Conservation (phyloP, 768 basidiomycete species). For the Kockovaella imperatae region DNA sequence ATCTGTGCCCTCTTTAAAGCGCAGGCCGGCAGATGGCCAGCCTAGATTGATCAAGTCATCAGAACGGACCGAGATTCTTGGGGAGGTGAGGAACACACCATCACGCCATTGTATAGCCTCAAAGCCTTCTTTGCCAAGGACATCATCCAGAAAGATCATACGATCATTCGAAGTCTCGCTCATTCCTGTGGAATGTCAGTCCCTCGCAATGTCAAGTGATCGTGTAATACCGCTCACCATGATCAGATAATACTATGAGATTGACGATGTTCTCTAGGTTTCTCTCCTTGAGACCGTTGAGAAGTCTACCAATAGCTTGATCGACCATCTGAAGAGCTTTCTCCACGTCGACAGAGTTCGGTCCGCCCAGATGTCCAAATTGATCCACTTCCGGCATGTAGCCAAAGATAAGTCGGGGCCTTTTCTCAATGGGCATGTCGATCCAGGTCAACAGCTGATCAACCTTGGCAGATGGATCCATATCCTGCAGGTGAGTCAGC, state of each 20-base stretch:
- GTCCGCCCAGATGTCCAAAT: constrained; percentile 15
- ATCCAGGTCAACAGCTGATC: constrained; percentile 75
- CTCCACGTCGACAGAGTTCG: constrained; percentile 44
- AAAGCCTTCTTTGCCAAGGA: constrained; percentile 61
- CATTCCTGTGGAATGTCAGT: constrained; percentile 77
- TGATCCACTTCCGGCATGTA: constrained; percentile 22
- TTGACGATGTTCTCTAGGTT: constrained; percentile 79
- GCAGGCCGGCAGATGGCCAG: constrained; percentile 82
- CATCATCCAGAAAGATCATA: constrained; percentile 70
- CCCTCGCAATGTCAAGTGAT: background rate
- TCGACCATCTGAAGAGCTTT: constrained; percentile 63
- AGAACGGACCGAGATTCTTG: background rate
- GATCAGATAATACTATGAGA: constrained; percentile 63
- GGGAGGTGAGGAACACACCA: constrained; percentile 42
- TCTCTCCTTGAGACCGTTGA: constrained; percentile 56
- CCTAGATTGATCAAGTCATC: constrained; percentile 46
- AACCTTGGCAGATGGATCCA: constrained; percentile 58
- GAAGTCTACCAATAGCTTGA: constrained; percentile 62
- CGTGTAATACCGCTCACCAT: constrained; percentile 9
- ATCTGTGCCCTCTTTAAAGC: constrained; percentile 60
- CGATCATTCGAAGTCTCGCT: constrained; percentile 73
- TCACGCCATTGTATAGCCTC: constrained; percentile 63
- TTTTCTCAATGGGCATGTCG: constrained; percentile 60
- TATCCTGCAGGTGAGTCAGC: constrained; percentile 1
- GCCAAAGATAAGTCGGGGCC: constrained; percentile 75